These are phyloP conservation scores for Heritiera littoralis DNA, from an alignment of 345 rosid species.

Conservation along the genomic window DNA sequence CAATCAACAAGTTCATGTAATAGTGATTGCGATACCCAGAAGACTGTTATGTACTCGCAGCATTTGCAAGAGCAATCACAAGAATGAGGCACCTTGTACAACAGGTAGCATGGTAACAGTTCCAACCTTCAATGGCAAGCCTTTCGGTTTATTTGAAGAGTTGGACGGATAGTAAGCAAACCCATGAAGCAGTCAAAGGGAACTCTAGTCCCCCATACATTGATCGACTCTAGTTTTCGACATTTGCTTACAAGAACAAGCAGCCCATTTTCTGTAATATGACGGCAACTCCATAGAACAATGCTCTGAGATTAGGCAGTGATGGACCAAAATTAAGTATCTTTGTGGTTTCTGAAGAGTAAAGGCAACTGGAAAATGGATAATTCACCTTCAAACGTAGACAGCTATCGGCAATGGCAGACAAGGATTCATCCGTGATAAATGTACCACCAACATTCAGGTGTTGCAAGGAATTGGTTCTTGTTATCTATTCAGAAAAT, in stretches of 20 bases:
- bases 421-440: constrained; percentile 77
- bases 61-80: neutral
- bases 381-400: constrained; percentile 65
- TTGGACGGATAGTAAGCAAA: constrained; percentile 13
- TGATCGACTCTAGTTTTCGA: constrained; percentile 66
- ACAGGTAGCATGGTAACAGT: constrained; percentile 45
- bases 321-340: neutral
- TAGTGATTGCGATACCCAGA: neutral
- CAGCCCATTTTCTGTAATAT: constrained; percentile 75
- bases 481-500: constrained; percentile 50
- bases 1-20: neutral
- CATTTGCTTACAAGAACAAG: constrained; percentile 66
- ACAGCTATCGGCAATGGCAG: constrained; percentile 74
- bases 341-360: neutral
- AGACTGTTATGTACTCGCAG: neutral
- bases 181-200: constrained; percentile 7
- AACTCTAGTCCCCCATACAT: constrained; percentile 70
- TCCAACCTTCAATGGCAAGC: constrained; percentile 43
- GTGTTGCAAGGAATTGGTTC: constrained; percentile 71
- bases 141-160: constrained; percentile 14
- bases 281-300: constrained; percentile 94
- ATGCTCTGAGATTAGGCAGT: constrained; percentile 46
- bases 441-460: constrained; percentile 94
- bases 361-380: neutral
- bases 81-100: constrained; percentile 24